Base-by-base conservation (phyloP, 1,284 basidiomycete genomes). In the Schizophyllum commune region DNA sequence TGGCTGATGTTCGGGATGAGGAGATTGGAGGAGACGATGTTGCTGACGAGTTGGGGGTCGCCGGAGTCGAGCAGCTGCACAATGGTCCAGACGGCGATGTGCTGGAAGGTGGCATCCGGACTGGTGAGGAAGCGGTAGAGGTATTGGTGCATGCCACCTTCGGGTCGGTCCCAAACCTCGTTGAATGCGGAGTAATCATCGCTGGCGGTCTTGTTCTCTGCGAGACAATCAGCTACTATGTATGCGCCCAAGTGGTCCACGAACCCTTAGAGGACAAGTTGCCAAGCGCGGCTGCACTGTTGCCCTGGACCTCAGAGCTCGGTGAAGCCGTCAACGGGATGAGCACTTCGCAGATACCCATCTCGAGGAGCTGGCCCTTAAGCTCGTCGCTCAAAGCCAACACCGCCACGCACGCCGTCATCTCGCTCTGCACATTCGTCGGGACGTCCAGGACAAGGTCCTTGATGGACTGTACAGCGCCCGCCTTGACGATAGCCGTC, bases 71-170 rank as follows among this genome's bases (percentile, higher is more conserved):
- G 82, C 32, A 99, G 78, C 72, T 99, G 96, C 11, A 98, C 96
- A 65, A 98, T 96, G 0, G 96, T 98, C 95, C 95, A 98, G 53
- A 99, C 96, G 32, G 97, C 97, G 68, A 99, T 99, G 73, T 99
- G 97, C 75, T 98, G 96, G 89, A 99, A 99, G 0, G 97, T 99
- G n/a, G 94, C 92, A 73, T 99, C 97, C 17, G 92, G 80, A 69
- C 91, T 94, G 60, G 89, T 94, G 66, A 99, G 77, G 87, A 99
- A 99, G 56, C 94, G 87, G 70, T 94, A 90, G 54, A 99, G 81
- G 75, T 99, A 99, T 64, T 86, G 87, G 72, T 98, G 96, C 79
- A 99, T 89, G 52, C 97, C 97, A 32, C 96, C 97, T 62, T 97
- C 95, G 4, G 97, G 97, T 74, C 94, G 91, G 69, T 94, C 92